Evolutionary conservation across 2,329 filamentous ascomycete genomes (phyloP), one percentile per base, ranked within the genome.

Genomic region (Aspergillus fischeri): DNA sequence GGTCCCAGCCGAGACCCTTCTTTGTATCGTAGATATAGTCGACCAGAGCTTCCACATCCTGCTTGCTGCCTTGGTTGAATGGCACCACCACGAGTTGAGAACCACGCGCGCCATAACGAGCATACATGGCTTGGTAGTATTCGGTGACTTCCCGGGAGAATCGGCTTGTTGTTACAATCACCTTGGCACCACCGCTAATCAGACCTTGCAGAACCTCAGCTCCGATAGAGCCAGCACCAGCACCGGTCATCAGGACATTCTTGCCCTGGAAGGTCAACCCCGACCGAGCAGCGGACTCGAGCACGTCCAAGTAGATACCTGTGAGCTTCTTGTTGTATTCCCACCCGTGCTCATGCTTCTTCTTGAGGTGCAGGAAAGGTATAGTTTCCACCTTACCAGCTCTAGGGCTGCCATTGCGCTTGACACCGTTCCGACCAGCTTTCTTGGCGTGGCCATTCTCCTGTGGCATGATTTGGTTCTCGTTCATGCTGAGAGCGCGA

Each of bases 301-400:
- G 79, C 61, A 91, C 92, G 73, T 97, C 91, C 35, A 99, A 85
- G 74, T 99, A 99, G 66, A 92, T 77, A 56, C 91, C 90, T 25
- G 94, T 97, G 57, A 99, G 85, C 81, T 95, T 97, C 84, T 97
- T 99, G 86, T 91, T 97, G 81, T 97, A 99, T 71, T 97, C 92
- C 94, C 94, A 99, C 60, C 93, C 93, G 70, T 96, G 89, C 60
- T 92, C 86, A 78, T 96, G 95, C 76, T 91, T 90, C 85, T 96
- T 96, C 85, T 97, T 97, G 57, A 99, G 81, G 74, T 99, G 94
- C 53, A 99, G 80, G 86, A 99, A 99, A 35, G 94, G 94, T 66
- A 99, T 95, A 20, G 94, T 96, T 80, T 97, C 93, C 56, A 95
- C 87, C 81, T 96, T 97, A 75, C 92, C 92, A 57, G 81, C 77